These are phyloP conservation scores for Chaetomium tenue DNA, from an alignment of 495 filamentous ascomycete species.

Conservation along the genomic window DNA sequence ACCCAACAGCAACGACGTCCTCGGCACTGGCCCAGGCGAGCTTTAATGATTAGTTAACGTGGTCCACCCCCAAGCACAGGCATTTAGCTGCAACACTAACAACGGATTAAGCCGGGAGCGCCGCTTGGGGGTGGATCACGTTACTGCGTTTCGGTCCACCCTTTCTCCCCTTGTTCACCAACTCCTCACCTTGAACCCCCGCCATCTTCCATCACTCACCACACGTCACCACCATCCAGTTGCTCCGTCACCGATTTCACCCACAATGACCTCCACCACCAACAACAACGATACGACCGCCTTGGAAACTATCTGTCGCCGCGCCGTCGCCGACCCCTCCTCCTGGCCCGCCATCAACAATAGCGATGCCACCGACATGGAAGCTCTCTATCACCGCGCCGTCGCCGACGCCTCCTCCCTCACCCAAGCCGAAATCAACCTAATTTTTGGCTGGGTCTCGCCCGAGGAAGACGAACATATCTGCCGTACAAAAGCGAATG, in stretches of 20 bases:
- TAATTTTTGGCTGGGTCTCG: slow-evolving; percentile 15
- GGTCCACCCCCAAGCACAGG: too few relatives aligned
- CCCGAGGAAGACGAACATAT: slow-evolving; percentile 18
- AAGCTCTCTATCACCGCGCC: slow-evolving; percentile 19
- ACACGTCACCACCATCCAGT: slow-evolving; percentile 10
- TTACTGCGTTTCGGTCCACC: too few relatives aligned
- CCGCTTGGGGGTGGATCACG: too few relatives aligned
- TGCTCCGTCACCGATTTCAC: slow-evolving; percentile 6
- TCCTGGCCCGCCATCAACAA: slow-evolving; percentile 14
- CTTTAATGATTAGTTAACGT: too few relatives aligned
- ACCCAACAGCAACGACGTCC: slow-evolving; percentile 5
- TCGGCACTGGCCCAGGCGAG: slow-evolving; percentile 4
- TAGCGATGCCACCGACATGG: slow-evolving; percentile 14
- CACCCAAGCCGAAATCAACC: slow-evolving; percentile 21
- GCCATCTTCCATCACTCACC: slow-evolving; percentile 19
- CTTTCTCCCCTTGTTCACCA: too few relatives aligned
- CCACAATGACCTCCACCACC: slow-evolving; percentile 17
- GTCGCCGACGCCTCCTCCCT: slow-evolving; percentile 19
- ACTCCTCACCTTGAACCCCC: slow-evolving; percentile 18
- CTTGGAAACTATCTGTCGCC: slow-evolving; percentile 19
- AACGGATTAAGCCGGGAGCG: too few relatives aligned
- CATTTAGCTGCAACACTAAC: too few relatives aligned
- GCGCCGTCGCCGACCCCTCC: slow-evolving; percentile 19
- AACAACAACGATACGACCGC: slow-evolving; percentile 12
- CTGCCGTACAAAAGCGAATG: slow-evolving; percentile 20